Base-by-base conservation (phyloP, 2,329 filamentous ascomycete genomes). In the Stagonosporopsis cucurbitacearum region DNA sequence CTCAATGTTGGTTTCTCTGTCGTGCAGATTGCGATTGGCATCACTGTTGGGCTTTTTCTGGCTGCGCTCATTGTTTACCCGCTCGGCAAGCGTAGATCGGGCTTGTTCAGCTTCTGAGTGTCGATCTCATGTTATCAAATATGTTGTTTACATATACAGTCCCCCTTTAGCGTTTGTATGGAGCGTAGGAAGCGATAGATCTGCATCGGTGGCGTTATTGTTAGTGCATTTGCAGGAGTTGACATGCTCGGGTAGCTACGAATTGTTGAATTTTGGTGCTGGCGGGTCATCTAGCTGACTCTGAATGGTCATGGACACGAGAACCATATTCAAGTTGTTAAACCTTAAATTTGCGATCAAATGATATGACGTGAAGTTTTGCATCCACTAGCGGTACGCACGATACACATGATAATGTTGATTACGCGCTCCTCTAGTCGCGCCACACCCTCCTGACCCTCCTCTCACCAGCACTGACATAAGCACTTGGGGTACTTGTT, bases 11-110 rank as follows among this genome's bases (percentile, higher is more conserved):
- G 78, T 8, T 81, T 79, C 56, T 75, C 69, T 0, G 79, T 82
- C 5, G 76, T 82, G 43, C 79, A 82, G 65, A 78, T 82, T 13
- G 80, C 80, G 0, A 81, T 82, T 59, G 80, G 80, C 3, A 82
- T 82, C 45, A 82, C 79, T 0, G 80, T 82, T 0, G 80, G 80
- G 0, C 58, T 82, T 50, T 82, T 82, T 59, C 60, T 82, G 45
- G 77, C 76, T 36, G 79, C 80, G 3, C 69, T 81, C 37, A 68
- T 81, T 6, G 79, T 82, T 4, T 82, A 82, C 69, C 80, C 80
- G 1, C 71, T 80, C 28, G 79, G 80, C 8, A 81, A 81, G 74
- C 77, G 73, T 67, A 73, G 79, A 59, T 78, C 75, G 46, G 71
- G 71, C 6, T 45, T 74, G 36, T 74, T 74, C 51, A 74, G 70